Evolutionary conservation across 495 filamentous ascomycete genomes (phyloP).

Genomic region (Aspergillus incahuasiensis): DNA sequence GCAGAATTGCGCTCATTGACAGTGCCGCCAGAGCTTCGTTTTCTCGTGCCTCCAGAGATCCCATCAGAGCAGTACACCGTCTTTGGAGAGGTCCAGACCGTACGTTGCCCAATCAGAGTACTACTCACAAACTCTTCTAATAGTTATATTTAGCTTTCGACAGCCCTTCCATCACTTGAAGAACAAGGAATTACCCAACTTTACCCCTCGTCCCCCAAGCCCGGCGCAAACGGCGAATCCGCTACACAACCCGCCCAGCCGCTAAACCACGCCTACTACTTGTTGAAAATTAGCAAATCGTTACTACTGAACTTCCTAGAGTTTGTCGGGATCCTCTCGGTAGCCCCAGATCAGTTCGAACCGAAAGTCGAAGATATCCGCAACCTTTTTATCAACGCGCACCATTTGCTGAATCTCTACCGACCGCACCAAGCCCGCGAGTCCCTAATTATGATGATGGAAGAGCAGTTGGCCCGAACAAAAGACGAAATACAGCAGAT

Average conservation of each 20-base stretch:
- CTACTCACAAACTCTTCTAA: not conserved
- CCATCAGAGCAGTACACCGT: conserved; percentile 66
- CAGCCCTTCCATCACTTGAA: conserved; percentile 61
- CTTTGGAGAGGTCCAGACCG: conserved; percentile 66
- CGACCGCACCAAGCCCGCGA: conserved; percentile 93
- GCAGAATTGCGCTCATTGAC: conserved; percentile 52
- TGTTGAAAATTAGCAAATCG: conserved; percentile 74
- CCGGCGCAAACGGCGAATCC: conserved; percentile 35
- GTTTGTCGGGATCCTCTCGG: conserved; percentile 63
- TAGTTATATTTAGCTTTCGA: conserved; percentile 40
- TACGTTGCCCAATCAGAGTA: conserved; percentile 23
- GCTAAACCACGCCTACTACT: conserved; percentile 66
- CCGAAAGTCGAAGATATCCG: conserved; percentile 72
- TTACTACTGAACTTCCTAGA: conserved; percentile 82
- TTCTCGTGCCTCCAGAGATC: conserved; percentile 74
- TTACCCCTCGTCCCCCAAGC: conserved; percentile 51
- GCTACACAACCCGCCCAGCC: conserved; percentile 32
- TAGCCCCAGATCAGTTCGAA: conserved; percentile 54
- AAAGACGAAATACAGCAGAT: conserved; percentile 76
- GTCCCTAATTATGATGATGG: conserved; percentile 85
- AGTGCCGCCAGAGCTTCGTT: conserved; percentile 68
- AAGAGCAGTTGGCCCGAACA: conserved; percentile 71
- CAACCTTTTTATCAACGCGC: conserved; percentile 79
- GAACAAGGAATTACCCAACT: conserved; percentile 67
- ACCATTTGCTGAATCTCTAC: conserved; percentile 89